Base-by-base conservation (phyloP, 1,139 yeast genomes). In the Yamadazyma songkhlaensis region DNA sequence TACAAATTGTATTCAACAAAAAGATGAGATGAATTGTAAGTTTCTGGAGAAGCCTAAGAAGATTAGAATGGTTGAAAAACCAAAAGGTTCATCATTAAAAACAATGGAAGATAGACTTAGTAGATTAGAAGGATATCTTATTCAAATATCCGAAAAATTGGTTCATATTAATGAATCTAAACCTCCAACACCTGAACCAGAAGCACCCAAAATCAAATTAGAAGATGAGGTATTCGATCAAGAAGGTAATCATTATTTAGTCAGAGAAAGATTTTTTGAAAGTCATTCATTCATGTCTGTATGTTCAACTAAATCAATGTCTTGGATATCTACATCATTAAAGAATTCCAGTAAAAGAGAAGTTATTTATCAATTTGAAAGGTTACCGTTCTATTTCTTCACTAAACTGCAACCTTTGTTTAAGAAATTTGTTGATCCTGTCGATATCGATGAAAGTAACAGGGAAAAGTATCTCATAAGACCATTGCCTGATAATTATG, bases 241-340 rank as follows among this genome's bases (percentile, higher is more conserved):
- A 6, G 39, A 36, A 23, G 11, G 10, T 30, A 32, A 28, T n/a
- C 15, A 21, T 25, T 27, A 24, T 25, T 15, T 29, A 8, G 21
- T 44, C 11, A 34, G 40, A 35, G 53, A 49, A 20, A 54, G 48
- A 15, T 68, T 57, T 39, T 57, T 64, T 29, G 74, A 73, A 8
- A 51, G 67, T 20, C 75, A 69, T 44, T 66, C 73, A 13, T 55
- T 66, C 33, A 42, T 66, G 40, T 57, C 67, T 17, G 62, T 68
- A 10, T 62, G 67, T 37, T 64, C 72, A 7, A 53, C 54, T 11
- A 60, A 61, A 34, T 65, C 72, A 4, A 44, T 67, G 42, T 54
- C 50, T 21, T 66, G 69, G 65, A 63, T 69, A 28, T 54, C 50
- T 20, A 45, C 47, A 9, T 48, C 57, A 4, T 47, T 69, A 20